Evolutionary conservation across 371 early-diverging fungal genomes (phyloP).

Genomic region (Nematocida homosporus): DNA sequence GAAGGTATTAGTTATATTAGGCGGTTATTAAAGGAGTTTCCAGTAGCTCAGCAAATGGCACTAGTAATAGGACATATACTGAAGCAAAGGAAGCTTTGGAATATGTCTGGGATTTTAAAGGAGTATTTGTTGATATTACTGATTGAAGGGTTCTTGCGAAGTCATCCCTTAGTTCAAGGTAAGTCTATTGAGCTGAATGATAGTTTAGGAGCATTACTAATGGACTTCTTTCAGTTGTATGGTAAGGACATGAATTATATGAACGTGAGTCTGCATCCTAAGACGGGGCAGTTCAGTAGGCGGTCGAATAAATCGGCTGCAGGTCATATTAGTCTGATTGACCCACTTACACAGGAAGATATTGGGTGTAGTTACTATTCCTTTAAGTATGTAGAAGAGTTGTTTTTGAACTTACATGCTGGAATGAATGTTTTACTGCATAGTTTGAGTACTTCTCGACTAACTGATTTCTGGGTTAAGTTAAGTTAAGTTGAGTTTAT

Average conservation of each 20-base stretch:
- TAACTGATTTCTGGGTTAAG: constrained; percentile 17
- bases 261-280: not conserved
- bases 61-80: not conserved
- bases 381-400: not conserved
- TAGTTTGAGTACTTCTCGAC: not conserved
- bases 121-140: constrained; percentile 13
- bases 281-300: constrained; percentile 1
- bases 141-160: not conserved
- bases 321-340: constrained; percentile 2
- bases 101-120: not conserved
- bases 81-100: not conserved
- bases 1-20: constrained; percentile 1
- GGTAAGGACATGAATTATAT: constrained; percentile 2
- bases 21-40: constrained; percentile 2
- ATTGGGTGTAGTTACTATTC: not conserved
- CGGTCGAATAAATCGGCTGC: not conserved
- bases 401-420: not conserved
- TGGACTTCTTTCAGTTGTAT: constrained; percentile 88
- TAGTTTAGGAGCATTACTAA: constrained; percentile 80
- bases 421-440: constrained; percentile 10
- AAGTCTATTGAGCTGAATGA: constrained; percentile 71
- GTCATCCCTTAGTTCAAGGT: constrained; percentile 72
- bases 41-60: not conserved
- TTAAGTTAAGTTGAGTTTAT: too few relatives aligned
- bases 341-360: not conserved